Evolutionary conservation across 495 filamentous ascomycete genomes (phyloP).

Genomic region (Aspergillus ostianus): DNA sequence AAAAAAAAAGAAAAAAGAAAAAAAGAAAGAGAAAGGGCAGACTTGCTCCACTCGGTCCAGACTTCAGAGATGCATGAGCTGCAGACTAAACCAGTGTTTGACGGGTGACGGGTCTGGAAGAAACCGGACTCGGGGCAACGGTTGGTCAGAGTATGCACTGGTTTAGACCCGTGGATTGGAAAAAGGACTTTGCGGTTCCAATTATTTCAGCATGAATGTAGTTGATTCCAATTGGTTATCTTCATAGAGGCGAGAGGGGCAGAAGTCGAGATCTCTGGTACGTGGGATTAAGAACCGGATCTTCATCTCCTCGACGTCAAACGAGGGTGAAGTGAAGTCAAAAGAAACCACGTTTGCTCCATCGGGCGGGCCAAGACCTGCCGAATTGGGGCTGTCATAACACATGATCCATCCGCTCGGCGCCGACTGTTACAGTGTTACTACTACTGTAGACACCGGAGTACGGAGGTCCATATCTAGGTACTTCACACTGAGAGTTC

Average conservation of each 20-base stretch:
- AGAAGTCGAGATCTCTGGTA: no score
- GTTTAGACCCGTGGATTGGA: no score
- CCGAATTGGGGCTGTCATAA: background rate
- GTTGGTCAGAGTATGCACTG: background rate
- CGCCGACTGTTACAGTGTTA: no score
- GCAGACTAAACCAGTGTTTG: no score
- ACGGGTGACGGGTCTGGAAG: background rate
- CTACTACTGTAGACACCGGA: no score
- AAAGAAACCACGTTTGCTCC: background rate
- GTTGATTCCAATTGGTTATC: no score
- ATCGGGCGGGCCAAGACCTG: background rate
- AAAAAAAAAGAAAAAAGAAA: constrained; percentile 4
- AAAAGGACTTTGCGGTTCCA: no score
- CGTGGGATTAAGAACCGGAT: no score
- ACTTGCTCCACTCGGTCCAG: constrained; percentile 5
- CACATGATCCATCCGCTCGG: background rate
- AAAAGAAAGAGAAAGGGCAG: constrained; percentile 6
- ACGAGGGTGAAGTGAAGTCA: background rate
- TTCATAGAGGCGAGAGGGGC: no score
- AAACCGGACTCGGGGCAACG: background rate
- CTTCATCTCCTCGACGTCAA: background rate
- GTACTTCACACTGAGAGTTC: no score
- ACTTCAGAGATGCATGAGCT: background rate
- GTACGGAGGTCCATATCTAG: no score
- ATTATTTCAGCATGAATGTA: no score